Base-by-base conservation (phyloP, 805 yeast species). In the Saccharomycopsis vini region DNA sequence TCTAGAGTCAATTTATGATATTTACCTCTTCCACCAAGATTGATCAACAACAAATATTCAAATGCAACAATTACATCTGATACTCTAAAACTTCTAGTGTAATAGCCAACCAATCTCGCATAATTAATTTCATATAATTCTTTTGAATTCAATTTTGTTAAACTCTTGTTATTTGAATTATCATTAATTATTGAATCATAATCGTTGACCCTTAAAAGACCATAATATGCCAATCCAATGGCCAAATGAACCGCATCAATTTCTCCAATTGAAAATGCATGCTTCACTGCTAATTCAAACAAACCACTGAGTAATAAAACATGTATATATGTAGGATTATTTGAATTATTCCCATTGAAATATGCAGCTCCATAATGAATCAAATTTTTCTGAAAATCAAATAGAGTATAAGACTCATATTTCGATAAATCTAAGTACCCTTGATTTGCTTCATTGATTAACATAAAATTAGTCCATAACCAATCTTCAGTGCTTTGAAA, bases 181-280 rank as follows among this genome's bases (percentile, higher is more conserved):
- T 22, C 15, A 4, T 18, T 19, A n/a, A 29, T 16, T 5, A 40
- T 34, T 13, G 39, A 52, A 52, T 49, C 44, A 35, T 56, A 67
- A 19, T 50, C 55, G 1, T 74, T 61, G 2, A 75, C 73, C 44
- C 74, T 73, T 46, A 87, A 59, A 45, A 87, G 65, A 0, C 90
- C 85, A 56, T 80, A 77, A 58, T 83, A 80, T 5, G 79, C 75
- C 40, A 92, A 68, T 0, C 83, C 85, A 51, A 92, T 83, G 1
- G 95, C 87, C 50, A 88, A 71, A 62, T 92, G 97, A 13, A 88
- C 92, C 9, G 95, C 82, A 55, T 87, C 95, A 43, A 85, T 75
- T 57, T 86, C 95, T 59, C 75, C 81, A 35, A 73, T 64, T 28
- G 71, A 63, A 54, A 75, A 73, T 26, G 79, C 61, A 56, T 80